These are phyloP conservation scores for Backusella parvicylindrica DNA, from an alignment of 192 early-diverging fungal genomes.

Conservation along the genomic window DNA sequence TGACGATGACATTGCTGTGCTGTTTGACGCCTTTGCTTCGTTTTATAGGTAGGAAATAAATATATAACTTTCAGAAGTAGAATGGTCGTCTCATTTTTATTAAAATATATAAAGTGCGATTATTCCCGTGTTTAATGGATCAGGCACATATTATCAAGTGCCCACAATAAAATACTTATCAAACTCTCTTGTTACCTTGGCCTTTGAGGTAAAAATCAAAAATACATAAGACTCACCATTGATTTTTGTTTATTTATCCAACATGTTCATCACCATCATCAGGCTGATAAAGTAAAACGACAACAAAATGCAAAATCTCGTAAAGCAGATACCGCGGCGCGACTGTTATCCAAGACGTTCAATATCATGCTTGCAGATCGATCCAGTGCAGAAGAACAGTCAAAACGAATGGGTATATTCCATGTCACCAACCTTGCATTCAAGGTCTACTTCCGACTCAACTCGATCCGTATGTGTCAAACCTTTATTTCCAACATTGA, in stretches of 20 bases:
- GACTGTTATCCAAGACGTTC: slow-evolving; percentile 38
- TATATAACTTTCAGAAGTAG: background rate
- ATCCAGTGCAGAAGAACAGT: slow-evolving; percentile 19
- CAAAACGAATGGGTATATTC: slow-evolving; percentile 40
- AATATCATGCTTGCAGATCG: slow-evolving; percentile 42
- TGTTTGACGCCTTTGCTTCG: background rate
- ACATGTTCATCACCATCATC: background rate
- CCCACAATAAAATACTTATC: slow-evolving; percentile 12
- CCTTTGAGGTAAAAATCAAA: slow-evolving; percentile 11
- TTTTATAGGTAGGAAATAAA: slow-evolving; percentile 12
- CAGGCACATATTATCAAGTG: slow-evolving; percentile 17
- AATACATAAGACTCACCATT: no score
- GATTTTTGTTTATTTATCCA: no score
- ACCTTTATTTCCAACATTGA: slow-evolving; percentile 43
- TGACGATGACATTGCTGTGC: background rate
- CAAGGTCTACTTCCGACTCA: slow-evolving; percentile 43
- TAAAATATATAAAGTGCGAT: slow-evolving; percentile 5
- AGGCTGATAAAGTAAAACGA: slow-evolving; percentile 11
- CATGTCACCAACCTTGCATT: slow-evolving; percentile 46
- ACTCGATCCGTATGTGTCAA: slow-evolving; percentile 39
- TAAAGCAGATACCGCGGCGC: slow-evolving; percentile 26
- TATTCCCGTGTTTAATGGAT: slow-evolving; percentile 16
- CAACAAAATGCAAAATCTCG: slow-evolving; percentile 10
- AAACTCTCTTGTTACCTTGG: slow-evolving; percentile 7
- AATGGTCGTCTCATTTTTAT: background rate